phyloP scores from a whole-genome alignment of 306 rosid species.

The Purshia tridentata region DNA sequence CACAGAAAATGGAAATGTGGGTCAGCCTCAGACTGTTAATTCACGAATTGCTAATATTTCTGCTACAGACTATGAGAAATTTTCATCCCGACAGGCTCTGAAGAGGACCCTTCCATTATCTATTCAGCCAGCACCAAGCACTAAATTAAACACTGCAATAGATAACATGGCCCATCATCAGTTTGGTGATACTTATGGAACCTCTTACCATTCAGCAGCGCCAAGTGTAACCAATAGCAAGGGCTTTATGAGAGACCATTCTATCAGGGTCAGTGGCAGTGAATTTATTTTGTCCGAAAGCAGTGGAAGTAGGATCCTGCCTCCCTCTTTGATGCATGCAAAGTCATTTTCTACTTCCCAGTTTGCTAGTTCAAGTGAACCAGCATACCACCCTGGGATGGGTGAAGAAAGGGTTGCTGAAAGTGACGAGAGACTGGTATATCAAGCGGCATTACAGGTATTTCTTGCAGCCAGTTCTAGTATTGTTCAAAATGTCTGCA shows the following conservation, averaged over 20 bases:
- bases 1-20: slow-evolving; percentile 43
- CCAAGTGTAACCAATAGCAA: slow-evolving; percentile 27
- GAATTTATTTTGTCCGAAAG: slow-evolving; percentile 48
- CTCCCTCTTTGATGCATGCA: slow-evolving; percentile 56
- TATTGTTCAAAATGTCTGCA: not conserved
- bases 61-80: slow-evolving; percentile 48
- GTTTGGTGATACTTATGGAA: slow-evolving; percentile 37
- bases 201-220: no score
- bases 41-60: slow-evolving; percentile 41
- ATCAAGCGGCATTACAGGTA: slow-evolving; percentile 93
- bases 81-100: slow-evolving; percentile 65
- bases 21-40: slow-evolving; percentile 41
- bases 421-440: slow-evolving; percentile 78
- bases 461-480: slow-evolving; percentile 2
- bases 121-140: slow-evolving; percentile 34
- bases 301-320: slow-evolving; percentile 58
- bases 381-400: slow-evolving; percentile 49
- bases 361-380: slow-evolving; percentile 55
- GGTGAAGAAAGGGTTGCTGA: slow-evolving; percentile 67
- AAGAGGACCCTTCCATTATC: slow-evolving; percentile 63
- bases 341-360: slow-evolving; percentile 47
- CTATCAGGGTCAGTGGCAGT: slow-evolving; percentile 49
- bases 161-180: slow-evolving; percentile 47
- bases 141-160: slow-evolving; percentile 35
- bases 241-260: slow-evolving; percentile 43